These are phyloP conservation scores for Durotheca rogersii DNA, from an alignment of 495 filamentous ascomycete species.

Conservation along the genomic window DNA sequence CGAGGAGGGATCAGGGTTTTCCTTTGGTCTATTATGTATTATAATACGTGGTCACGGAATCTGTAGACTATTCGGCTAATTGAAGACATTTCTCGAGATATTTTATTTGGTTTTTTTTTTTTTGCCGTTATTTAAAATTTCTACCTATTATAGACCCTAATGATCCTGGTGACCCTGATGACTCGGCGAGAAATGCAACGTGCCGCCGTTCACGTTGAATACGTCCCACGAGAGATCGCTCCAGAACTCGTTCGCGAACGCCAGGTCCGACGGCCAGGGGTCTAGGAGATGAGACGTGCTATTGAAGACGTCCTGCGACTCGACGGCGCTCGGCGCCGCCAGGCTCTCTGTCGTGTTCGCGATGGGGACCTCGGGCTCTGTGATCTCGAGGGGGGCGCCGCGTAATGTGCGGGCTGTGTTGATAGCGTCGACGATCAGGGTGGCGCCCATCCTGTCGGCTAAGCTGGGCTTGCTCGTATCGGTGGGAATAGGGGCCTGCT, in stretches of 20 bases:
- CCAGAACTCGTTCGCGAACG: slow-evolving; percentile 29
- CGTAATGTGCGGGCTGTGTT: slow-evolving; percentile 17
- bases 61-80: too few species aligned
- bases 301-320: slow-evolving; percentile 7
- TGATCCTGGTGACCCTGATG: too few species aligned
- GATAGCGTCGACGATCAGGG: slow-evolving; percentile 27
- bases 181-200: too few species aligned
- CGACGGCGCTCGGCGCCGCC: background rate
- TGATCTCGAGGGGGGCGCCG: slow-evolving; percentile 12
- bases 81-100: too few species aligned
- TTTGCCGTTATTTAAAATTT: background rate
- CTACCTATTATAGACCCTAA: too few species aligned
- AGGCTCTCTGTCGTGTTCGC: slow-evolving; percentile 3
- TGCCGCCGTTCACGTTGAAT: slow-evolving; percentile 15
- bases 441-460: slow-evolving; percentile 24
- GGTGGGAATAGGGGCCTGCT: slow-evolving; percentile 15
- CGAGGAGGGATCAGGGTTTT: background rate
- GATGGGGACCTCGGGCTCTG: slow-evolving; percentile 6
- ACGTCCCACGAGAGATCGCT: slow-evolving; percentile 27
- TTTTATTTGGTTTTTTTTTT: background rate
- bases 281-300: slow-evolving; percentile 10
- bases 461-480: slow-evolving; percentile 4
- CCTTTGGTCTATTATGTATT: too few species aligned
- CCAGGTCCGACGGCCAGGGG: slow-evolving; percentile 24
- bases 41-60: too few species aligned